Evolutionary conservation across 208 protist genomes (phyloP).

Genomic region (Jaenimonas drosophilae): DNA sequence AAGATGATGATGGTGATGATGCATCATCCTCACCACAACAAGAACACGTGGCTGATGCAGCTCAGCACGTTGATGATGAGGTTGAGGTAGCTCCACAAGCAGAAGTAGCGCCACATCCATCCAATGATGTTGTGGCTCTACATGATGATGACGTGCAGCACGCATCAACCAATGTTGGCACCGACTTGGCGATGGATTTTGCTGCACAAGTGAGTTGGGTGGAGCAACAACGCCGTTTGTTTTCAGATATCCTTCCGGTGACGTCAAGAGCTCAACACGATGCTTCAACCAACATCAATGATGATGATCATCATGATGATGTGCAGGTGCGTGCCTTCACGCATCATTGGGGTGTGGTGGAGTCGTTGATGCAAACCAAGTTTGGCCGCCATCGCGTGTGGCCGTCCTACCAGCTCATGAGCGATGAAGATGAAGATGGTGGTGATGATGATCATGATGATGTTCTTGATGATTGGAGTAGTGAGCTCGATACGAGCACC

Average conservation of each 20-base stretch:
- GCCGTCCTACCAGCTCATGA: not conserved
- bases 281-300: not conserved
- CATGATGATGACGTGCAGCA: not conserved
- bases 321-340: slow-evolving; percentile 12
- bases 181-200: not conserved
- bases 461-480: not conserved
- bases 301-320: not conserved
- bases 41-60: no score
- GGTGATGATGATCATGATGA: not conserved
- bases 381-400: slow-evolving; percentile 22
- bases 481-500: not conserved
- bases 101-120: no score
- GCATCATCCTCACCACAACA: no score
- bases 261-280: not conserved
- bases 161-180: not conserved
- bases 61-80: no score
- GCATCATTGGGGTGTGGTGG: slow-evolving; percentile 62
- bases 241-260: not conserved
- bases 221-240: not conserved
- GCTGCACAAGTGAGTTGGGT: not conserved
- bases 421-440: slow-evolving; percentile 7
- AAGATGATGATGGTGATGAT: not conserved
- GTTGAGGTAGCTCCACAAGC: not conserved
- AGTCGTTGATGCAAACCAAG: slow-evolving; percentile 54
- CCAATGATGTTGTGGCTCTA: not conserved